Evolutionary conservation across 2,329 filamentous ascomycete species (phyloP).

Genomic region (Verticillium nonalfalfae): DNA sequence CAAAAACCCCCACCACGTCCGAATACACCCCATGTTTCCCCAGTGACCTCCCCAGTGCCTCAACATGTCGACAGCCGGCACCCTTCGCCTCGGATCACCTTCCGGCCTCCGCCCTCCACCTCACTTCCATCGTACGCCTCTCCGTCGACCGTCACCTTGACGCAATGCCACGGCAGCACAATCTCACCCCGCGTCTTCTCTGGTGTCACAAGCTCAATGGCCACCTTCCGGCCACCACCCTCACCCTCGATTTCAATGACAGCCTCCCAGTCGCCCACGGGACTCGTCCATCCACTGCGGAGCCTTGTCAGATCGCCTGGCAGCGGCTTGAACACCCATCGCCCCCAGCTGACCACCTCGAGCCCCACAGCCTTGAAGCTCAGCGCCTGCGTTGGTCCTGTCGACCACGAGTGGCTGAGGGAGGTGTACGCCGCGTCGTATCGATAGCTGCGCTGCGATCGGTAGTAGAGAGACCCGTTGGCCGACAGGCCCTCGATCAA

Average conservation of each 20-base stretch:
- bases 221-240: background rate
- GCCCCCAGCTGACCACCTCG: conserved; percentile 15
- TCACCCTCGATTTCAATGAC: conserved; percentile 3
- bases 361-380: conserved; percentile 19
- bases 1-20: background rate
- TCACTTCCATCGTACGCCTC: background rate
- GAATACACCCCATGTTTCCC: background rate
- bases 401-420: conserved; percentile 26
- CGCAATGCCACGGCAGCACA: background rate
- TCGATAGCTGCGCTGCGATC: conserved; percentile 20
- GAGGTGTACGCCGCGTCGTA: conserved; percentile 23
- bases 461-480: conserved; percentile 28
- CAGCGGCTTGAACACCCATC: conserved; percentile 19
- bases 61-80: background rate
- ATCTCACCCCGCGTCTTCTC: background rate
- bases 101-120: background rate
- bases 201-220: background rate
- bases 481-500: conserved; percentile 26
- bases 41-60: background rate
- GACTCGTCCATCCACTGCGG: conserved; percentile 13
- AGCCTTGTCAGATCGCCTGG: conserved; percentile 13
- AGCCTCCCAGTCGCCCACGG: conserved; percentile 12
- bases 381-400: conserved; percentile 20
- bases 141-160: background rate
- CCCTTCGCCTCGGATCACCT: background rate